Evolutionary conservation across 2,329 filamentous ascomycete species (phyloP).

Genomic region (Fusarium sacchari): DNA sequence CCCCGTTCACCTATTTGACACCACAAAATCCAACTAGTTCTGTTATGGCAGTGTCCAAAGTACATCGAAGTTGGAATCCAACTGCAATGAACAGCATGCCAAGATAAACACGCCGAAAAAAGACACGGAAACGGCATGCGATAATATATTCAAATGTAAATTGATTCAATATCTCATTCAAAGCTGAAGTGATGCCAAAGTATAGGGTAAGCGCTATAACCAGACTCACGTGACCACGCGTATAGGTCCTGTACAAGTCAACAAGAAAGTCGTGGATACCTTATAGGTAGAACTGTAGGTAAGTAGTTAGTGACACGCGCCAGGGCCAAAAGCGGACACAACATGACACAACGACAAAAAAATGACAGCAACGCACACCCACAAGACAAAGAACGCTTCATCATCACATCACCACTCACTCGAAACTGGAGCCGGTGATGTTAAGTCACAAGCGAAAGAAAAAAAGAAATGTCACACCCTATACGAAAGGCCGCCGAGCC

Average conservation of each 20-base stretch:
- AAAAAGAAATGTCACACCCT: slow-evolving; percentile 8
- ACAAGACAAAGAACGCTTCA: not conserved
- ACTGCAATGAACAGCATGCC: not conserved
- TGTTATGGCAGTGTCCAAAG: not conserved
- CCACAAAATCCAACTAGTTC: not conserved
- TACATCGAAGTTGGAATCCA: not conserved
- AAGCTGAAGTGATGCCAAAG: no score
- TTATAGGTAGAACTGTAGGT: no score
- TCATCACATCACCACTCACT: not conserved
- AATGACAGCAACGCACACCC: slow-evolving; percentile 1
- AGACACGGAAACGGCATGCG: not conserved
- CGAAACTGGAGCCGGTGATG: not conserved
- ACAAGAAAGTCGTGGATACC: slow-evolving; percentile 22
- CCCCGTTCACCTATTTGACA: not conserved
- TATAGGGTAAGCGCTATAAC: not conserved
- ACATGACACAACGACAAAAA: slow-evolving; percentile 15
- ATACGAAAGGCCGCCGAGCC: slow-evolving; percentile 53
- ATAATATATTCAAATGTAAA: not conserved
- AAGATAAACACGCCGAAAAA: not conserved
- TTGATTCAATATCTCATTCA: no score
- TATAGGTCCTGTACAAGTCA: slow-evolving; percentile 24
- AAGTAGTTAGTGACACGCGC: slow-evolving; percentile 32
- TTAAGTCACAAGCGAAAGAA: not conserved
- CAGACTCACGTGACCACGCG: slow-evolving; percentile 44
- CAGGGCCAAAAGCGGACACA: slow-evolving; percentile 29